Evolutionary conservation across 1,284 basidiomycete genomes (phyloP), one percentile per base, ranked within the genome.

Genomic region (Afroboletus lepidellus): DNA sequence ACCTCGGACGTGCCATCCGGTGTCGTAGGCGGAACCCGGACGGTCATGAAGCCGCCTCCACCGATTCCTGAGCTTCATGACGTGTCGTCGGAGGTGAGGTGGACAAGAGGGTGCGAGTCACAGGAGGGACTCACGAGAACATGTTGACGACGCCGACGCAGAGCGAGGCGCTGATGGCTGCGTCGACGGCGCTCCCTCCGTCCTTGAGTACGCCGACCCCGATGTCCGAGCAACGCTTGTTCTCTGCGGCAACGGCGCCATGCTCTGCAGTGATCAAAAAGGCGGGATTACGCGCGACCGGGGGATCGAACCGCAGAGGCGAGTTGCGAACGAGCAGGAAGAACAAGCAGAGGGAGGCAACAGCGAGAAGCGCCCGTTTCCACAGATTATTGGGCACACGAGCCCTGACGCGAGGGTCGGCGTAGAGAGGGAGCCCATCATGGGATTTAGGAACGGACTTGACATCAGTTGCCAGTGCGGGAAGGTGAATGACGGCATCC

Each of bases 121-220:
- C 29, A 20, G 16, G 24, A 8, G 21, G 3, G 23, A 77, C 84
- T 66, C 61, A 90, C 77, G 89, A 90, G 70, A 95, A 97, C 80
- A 91, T 90, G 68, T 94, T 94, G 49, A 92, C 80, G 1, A 94
- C 87, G 3, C 94, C 94, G 34, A 84, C 80, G 66, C 94, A 97
- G 29, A 97, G 76, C 2, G 88, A 83, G 1, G 89, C 78, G 34
- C 86, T 84, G 48, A 98, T 82, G 0, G 86, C 87, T 1, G 94
- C 88, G 62, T 98, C 96, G 11, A 96, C 84, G 0, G 95, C 95
- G 57, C 91, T 94, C 16, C 95, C 96, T 29, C 92, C 93, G 8
- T 85, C 81, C 67, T 85, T 86, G 57, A 95, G 63, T 8, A 86
- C 77, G 11, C 83, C 71, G 1, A 96, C 81, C 1, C 94, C 94